Evolutionary conservation across 805 yeast genomes (phyloP).

Genomic region (Alloascoidea africana): DNA sequence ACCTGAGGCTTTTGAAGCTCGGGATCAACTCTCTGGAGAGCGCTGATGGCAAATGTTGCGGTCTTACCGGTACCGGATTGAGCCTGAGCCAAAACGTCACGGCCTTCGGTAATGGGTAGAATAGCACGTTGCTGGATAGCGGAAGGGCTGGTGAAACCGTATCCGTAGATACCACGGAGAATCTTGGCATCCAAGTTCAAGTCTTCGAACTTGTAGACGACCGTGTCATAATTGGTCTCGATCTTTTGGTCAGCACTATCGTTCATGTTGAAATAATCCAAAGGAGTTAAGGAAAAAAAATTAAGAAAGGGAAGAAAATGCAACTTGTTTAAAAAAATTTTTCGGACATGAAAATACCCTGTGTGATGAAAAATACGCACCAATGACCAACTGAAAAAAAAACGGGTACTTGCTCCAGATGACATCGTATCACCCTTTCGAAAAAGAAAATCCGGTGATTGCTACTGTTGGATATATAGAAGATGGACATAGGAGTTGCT

Average conservation of each 20-base stretch:
- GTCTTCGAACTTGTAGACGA: slow-evolving; percentile 58
- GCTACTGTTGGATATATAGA: too few relatives aligned
- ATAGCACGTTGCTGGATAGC: slow-evolving; percentile 77
- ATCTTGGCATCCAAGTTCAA: slow-evolving; percentile 59
- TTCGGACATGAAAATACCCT: too few relatives aligned
- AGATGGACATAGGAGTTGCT: too few relatives aligned
- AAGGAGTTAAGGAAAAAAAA: slow-evolving; percentile 2
- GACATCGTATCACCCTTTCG: too few relatives aligned
- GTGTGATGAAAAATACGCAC: too few relatives aligned
- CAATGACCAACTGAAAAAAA: too few relatives aligned
- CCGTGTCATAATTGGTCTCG: slow-evolving; percentile 93
- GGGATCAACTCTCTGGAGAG: slow-evolving; percentile 48
- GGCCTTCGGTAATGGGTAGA: slow-evolving; percentile 59
- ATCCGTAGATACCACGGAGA: slow-evolving; percentile 60
- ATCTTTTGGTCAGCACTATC: slow-evolving; percentile 75
- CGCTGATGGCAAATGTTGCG: slow-evolving; percentile 70
- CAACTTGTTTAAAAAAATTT: not conserved
- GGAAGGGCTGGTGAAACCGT: slow-evolving; percentile 71
- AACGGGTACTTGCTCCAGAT: too few relatives aligned
- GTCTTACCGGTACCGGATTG: slow-evolving; percentile 88
- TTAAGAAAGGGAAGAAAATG: not conserved
- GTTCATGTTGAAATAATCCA: too few relatives aligned
- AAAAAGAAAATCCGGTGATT: too few relatives aligned
- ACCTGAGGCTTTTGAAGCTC: slow-evolving; percentile 73
- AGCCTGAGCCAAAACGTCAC: slow-evolving; percentile 70